These are phyloP conservation scores for Suzukiozyma palmioleophila DNA, from an alignment of 1,139 yeast species.

Conservation along the genomic window DNA sequence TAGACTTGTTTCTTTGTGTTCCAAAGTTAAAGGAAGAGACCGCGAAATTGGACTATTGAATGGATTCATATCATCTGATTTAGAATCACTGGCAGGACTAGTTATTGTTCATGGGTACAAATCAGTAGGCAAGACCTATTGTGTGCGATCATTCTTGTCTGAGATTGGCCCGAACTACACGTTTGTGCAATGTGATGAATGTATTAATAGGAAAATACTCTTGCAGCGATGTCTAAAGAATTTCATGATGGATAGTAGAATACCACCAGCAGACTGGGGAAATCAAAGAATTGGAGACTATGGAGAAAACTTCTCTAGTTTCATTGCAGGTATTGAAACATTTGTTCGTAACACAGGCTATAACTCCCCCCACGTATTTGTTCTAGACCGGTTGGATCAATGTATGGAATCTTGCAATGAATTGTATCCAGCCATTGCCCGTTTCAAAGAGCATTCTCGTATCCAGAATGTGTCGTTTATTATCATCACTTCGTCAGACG, in stretches of 20 bases:
- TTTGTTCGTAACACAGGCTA: slow-evolving; percentile 30
- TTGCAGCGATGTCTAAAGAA: slow-evolving; percentile 34
- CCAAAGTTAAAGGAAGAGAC: slow-evolving; percentile 15
- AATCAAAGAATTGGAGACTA: slow-evolving; percentile 14
- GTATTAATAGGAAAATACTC: slow-evolving; percentile 32
- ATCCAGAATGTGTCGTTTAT: slow-evolving; percentile 28
- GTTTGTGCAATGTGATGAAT: slow-evolving; percentile 35
- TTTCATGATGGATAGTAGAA: slow-evolving; percentile 27
- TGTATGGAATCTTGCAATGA: slow-evolving; percentile 47
- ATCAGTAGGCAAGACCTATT: slow-evolving; percentile 36
- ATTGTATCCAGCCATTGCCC: slow-evolving; percentile 42
- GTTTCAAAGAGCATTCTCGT: slow-evolving; percentile 40
- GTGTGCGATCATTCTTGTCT: slow-evolving; percentile 24
- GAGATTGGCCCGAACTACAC: slow-evolving; percentile 21
- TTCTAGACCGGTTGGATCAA: slow-evolving; percentile 56
- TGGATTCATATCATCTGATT: slow-evolving; percentile 21
- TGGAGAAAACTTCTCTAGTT: slow-evolving; percentile 47
- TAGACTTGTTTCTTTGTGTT: background rate
- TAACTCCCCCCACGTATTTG: slow-evolving; percentile 44
- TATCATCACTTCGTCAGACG: slow-evolving; percentile 35
- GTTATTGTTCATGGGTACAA: slow-evolving; percentile 39
- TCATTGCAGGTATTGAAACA: slow-evolving; percentile 36
- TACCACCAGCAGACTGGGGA: slow-evolving; percentile 10
- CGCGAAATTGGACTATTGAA: slow-evolving; percentile 20
- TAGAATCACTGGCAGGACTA: slow-evolving; percentile 22